Conservation (phyloP, 352 stramenopile species). For the Phytophthora uliginosa region DNA sequence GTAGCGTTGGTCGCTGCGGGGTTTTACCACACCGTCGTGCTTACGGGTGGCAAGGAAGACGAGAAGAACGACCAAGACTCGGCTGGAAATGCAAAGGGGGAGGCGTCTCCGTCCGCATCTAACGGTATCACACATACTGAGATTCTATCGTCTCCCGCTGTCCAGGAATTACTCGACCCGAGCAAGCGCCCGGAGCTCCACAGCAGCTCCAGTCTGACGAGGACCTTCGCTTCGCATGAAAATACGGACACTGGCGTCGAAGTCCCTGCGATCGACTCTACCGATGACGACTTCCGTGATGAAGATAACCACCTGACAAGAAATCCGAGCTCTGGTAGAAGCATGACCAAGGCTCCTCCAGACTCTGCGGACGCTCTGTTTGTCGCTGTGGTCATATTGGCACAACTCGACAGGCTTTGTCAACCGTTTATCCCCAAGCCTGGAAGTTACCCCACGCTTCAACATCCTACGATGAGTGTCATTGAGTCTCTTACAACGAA, state of each 20-base stretch:
- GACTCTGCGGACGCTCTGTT: constrained; percentile 43
- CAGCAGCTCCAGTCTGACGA: not conserved
- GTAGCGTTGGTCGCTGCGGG: constrained; percentile 91
- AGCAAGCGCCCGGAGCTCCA: constrained; percentile 5
- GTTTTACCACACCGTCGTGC: constrained; percentile 95
- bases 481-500: constrained; percentile 33
- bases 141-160: constrained; percentile 22
- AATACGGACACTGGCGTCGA: constrained; percentile 3
- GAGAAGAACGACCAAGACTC: constrained; percentile 47
- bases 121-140: constrained; percentile 19
- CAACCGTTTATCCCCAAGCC: constrained; percentile 56
- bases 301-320: constrained; percentile 43
- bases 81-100: constrained; percentile 13
- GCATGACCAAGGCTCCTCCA: not conserved
- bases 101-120: not conserved
- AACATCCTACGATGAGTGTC: constrained; percentile 33
- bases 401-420: constrained; percentile 82
- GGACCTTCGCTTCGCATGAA: not conserved
- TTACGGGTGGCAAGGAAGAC: constrained; percentile 83
- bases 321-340: not conserved
- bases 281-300: constrained; percentile 52
- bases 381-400: constrained; percentile 69
- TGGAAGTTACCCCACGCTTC: constrained; percentile 36
- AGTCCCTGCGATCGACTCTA: constrained; percentile 39
- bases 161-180: constrained; percentile 30